Percentiles rank a stretch among this genome's conserved stretches.
These are phyloP conservation scores for Dichomitus squalens DNA, from an alignment of 1,284 basidiomycete genomes.

Conservation along the genomic window DNA sequence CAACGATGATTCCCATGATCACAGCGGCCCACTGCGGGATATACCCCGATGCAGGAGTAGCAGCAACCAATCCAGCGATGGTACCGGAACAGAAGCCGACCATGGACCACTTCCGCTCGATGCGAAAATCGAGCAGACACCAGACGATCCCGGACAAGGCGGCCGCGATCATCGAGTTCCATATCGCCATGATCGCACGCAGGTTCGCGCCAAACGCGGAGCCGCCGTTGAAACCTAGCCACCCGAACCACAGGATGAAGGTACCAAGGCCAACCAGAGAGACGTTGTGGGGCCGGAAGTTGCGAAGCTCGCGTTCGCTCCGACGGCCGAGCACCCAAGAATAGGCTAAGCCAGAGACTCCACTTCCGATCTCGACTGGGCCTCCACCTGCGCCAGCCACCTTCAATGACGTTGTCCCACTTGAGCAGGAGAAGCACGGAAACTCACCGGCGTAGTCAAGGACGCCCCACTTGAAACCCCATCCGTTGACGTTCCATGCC, in stretches of 20 bases:
- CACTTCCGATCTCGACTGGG: slow-evolving; percentile 92
- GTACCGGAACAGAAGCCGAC: slow-evolving; percentile 87
- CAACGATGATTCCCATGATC: slow-evolving; percentile 77
- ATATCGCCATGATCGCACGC: slow-evolving; percentile 84
- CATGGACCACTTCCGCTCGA: slow-evolving; percentile 82
- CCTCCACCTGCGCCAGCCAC: slow-evolving; percentile 72
- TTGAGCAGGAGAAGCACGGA: neutral
- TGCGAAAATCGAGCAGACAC: slow-evolving; percentile 85
- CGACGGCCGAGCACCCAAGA: slow-evolving; percentile 82
- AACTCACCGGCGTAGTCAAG: slow-evolving; percentile 77
- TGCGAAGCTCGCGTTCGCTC: slow-evolving; percentile 79
- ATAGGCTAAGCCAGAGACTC: slow-evolving; percentile 85
- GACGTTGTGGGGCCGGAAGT: slow-evolving; percentile 94
- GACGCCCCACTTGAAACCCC: slow-evolving; percentile 91
- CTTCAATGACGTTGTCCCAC: slow-evolving; percentile 3
- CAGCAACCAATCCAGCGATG: slow-evolving; percentile 89
- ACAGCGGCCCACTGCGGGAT: slow-evolving; percentile 73
- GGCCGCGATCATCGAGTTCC: slow-evolving; percentile 86
- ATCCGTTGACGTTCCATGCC: slow-evolving; percentile 80
- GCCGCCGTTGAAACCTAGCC: slow-evolving; percentile 72
- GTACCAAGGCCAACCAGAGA: slow-evolving; percentile 89
- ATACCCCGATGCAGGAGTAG: slow-evolving; percentile 79
- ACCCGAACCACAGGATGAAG: slow-evolving; percentile 90
- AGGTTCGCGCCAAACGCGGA: slow-evolving; percentile 91
- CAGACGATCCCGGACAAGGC: slow-evolving; percentile 84